A percentile compares a stretch with the other conserved stretches of the same genome.
Conservation (phyloP, 2,329 filamentous ascomycete genomes). For the Tolypocladium amazonense region DNA sequence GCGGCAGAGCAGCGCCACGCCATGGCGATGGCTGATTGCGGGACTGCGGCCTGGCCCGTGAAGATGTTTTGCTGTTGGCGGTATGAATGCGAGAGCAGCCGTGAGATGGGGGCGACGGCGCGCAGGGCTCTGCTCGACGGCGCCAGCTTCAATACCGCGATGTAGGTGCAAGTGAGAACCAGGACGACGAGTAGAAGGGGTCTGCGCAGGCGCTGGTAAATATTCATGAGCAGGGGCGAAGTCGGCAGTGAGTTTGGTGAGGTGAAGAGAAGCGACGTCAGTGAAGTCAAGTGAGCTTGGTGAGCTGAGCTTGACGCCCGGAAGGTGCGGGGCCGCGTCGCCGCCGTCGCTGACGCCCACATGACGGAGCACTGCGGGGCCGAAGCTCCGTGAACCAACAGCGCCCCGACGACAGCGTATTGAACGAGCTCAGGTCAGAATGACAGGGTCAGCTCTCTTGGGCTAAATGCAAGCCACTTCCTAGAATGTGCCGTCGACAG, state of each 20-base stretch:
- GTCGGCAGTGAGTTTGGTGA: not conserved
- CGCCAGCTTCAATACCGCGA: not conserved
- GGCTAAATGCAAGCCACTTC: too few relatives aligned
- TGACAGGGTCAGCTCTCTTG: too few relatives aligned
- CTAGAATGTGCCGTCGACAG: too few relatives aligned
- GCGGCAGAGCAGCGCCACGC: conserved; percentile 78
- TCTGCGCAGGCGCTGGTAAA: not conserved
- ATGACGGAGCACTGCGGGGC: not conserved
- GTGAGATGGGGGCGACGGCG: not conserved
- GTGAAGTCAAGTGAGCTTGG: not conserved
- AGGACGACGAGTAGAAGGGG: not conserved
- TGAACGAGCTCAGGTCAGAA: too few relatives aligned
- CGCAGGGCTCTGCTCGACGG: not conserved
- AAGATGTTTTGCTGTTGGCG: not conserved
- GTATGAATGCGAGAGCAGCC: not conserved
- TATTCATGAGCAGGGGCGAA: not conserved
- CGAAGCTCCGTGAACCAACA: not conserved
- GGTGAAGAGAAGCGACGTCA: not conserved
- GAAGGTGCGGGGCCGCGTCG: not conserved
- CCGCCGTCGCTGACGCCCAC: not conserved
- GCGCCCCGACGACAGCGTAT: not conserved
- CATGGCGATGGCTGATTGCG: conserved; percentile 42
- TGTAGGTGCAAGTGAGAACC: not conserved
- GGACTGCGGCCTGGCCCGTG: not conserved
- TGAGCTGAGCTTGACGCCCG: not conserved